Evolutionary conservation across 2,329 filamentous ascomycete species (phyloP).

Genomic region (Plenodomus tracheiphilus): DNA sequence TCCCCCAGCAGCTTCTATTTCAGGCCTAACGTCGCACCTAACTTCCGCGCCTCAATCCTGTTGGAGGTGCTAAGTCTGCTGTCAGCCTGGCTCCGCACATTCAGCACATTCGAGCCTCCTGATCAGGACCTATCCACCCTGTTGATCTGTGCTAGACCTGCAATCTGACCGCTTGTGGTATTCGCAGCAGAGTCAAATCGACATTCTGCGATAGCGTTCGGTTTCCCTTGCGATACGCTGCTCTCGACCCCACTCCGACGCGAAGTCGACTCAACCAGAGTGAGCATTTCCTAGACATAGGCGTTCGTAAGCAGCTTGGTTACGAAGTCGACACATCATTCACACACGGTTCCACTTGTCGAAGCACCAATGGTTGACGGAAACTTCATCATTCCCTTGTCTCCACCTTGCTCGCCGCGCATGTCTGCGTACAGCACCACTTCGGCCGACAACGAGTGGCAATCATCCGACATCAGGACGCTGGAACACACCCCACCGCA

Average conservation of each 20-base stretch:
- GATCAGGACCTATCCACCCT: slow-evolving; percentile 25
- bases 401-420: slow-evolving; percentile 55
- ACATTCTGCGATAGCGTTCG: slow-evolving; percentile 28
- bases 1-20: slow-evolving; percentile 39
- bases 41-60: slow-evolving; percentile 39
- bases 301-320: background rate
- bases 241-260: slow-evolving; percentile 32
- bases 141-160: slow-evolving; percentile 30
- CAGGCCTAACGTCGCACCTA: slow-evolving; percentile 37
- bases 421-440: slow-evolving; percentile 54
- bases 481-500: slow-evolving; percentile 40
- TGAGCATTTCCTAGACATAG: background rate
- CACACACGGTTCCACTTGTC: background rate
- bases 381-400: slow-evolving; percentile 52
- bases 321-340: background rate
- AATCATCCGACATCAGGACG: slow-evolving; percentile 42
- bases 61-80: slow-evolving; percentile 16
- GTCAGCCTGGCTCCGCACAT: slow-evolving; percentile 39
- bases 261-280: background rate
- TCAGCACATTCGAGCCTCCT: slow-evolving; percentile 30
- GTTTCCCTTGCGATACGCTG: slow-evolving; percentile 33
- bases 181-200: slow-evolving; percentile 24
- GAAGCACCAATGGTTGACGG: slow-evolving; percentile 49
- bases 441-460: slow-evolving; percentile 50
- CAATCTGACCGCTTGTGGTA: slow-evolving; percentile 26